Conservation (phyloP, 768 basidiomycete genomes). For the Macrolepiota albuminosa region DNA sequence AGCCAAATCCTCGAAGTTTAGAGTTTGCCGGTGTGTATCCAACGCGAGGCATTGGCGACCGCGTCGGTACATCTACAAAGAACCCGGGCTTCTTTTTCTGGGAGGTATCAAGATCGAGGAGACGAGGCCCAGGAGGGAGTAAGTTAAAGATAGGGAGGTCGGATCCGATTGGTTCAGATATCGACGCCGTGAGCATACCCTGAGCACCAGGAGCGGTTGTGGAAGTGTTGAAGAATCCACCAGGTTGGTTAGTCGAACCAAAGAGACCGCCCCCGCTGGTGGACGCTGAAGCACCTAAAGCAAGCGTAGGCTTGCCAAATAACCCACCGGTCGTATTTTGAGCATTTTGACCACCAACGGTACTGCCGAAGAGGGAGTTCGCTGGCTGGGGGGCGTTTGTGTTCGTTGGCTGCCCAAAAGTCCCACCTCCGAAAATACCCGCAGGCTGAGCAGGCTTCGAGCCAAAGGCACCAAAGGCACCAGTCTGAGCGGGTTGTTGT, state of each 20-base stretch:
- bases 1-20: conserved; percentile 69
- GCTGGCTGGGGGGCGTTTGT: conserved; percentile 23
- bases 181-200: conserved; percentile 74
- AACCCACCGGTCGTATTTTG: conserved; percentile 42
- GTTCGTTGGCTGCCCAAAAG: conserved; percentile 29
- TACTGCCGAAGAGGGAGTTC: conserved; percentile 45
- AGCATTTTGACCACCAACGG: conserved; percentile 38
- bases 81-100: conserved; percentile 75
- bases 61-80: conserved; percentile 71
- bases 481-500: conserved; percentile 31
- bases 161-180: conserved; percentile 77
- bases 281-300: conserved; percentile 39
- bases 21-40: conserved; percentile 65
- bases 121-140: conserved; percentile 68
- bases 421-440: conserved; percentile 31
- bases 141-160: conserved; percentile 72
- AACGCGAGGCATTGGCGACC: conserved; percentile 65
- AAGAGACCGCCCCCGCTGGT: conserved; percentile 36
- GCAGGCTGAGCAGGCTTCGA: conserved; percentile 36
- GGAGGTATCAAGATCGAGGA: conserved; percentile 51
- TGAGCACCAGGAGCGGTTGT: conserved; percentile 40
- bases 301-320: conserved; percentile 45
- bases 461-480: conserved; percentile 35
- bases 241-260: conserved; percentile 30
- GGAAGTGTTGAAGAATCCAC: conserved; percentile 34